Conservation (phyloP, 2,329 filamentous ascomycete genomes). For the Phaeophleospora eucalypticola region DNA sequence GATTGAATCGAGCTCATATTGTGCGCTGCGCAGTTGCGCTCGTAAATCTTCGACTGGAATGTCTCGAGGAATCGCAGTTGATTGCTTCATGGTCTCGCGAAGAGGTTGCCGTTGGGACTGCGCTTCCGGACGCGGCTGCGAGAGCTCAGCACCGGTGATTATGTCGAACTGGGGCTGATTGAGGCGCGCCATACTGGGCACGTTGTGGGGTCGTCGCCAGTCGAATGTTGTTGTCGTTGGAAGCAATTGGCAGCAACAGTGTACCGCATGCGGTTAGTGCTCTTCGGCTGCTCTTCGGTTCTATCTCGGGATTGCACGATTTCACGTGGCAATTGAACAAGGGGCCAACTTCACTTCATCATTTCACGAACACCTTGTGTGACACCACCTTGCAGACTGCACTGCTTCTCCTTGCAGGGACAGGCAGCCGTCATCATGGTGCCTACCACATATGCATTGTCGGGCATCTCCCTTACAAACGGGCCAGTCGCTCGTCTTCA, state of each 20-base stretch:
- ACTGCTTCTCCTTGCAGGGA: no score
- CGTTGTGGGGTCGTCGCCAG: conserved; percentile 2
- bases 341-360: no score
- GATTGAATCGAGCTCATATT: conserved; percentile 80
- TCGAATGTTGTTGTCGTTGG: conserved; percentile 10
- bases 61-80: conserved; percentile 35
- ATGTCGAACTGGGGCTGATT: conserved; percentile 48
- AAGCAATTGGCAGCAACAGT: neutral
- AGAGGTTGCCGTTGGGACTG: conserved; percentile 29
- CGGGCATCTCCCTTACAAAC: no score
- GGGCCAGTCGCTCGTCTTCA: no score
- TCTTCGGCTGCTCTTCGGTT: no score
- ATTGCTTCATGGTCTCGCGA: conserved; percentile 44
- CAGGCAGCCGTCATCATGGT: no score
- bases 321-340: no score
- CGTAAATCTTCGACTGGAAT: conserved; percentile 71
- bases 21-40: conserved; percentile 80
- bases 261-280: neutral
- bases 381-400: no score
- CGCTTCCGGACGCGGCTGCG: conserved; percentile 25
- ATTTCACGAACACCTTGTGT: no score
- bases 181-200: conserved; percentile 27
- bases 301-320: no score
- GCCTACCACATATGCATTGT: no score
- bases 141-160: conserved; percentile 40